These are phyloP conservation scores for Kodamaea hsintzibuensis DNA, from an alignment of 805 yeast species.

Conservation along the genomic window DNA sequence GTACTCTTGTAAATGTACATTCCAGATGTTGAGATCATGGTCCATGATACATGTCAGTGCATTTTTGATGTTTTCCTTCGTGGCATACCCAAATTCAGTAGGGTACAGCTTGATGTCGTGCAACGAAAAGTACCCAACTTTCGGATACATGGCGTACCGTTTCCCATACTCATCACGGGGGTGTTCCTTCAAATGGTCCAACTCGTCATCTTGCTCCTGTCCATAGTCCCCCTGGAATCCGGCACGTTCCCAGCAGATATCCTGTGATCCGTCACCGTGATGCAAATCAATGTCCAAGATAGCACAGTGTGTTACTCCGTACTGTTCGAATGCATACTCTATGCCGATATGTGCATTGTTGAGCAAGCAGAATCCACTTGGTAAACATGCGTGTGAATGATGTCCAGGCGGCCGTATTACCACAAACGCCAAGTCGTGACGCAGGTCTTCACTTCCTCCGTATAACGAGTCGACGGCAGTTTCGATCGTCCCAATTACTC, in stretches of 20 bases:
- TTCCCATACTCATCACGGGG: conserved; percentile 52
- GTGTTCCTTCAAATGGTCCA: conserved; percentile 28
- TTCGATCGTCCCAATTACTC: conserved; percentile 76
- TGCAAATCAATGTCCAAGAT: conserved; percentile 82
- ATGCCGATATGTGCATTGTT: conserved; percentile 82
- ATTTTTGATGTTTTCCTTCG: conserved; percentile 65
- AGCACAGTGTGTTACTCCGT: conserved; percentile 76
- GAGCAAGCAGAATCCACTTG: conserved; percentile 80
- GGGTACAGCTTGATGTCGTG: conserved; percentile 89
- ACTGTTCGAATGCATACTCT: conserved; percentile 66
- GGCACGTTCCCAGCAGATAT: conserved; percentile 78
- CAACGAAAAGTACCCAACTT: conserved; percentile 78
- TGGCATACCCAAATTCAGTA: conserved; percentile 75
- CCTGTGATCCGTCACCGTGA: conserved; percentile 90
- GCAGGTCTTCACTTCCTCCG: conserved; percentile 16
- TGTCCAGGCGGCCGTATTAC: conserved; percentile 85
- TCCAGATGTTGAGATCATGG: conserved; percentile 81
- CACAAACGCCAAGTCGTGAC: conserved; percentile 55
- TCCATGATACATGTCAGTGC: conserved; percentile 80
- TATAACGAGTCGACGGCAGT: conserved; percentile 57
- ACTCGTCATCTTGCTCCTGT: conserved; percentile 49
- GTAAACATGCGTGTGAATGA: conserved; percentile 80
- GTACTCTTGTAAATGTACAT: conserved; percentile 74
- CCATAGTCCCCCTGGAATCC: conserved; percentile 53
- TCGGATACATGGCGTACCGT: conserved; percentile 48